Evolutionary conservation across 768 basidiomycete species (phyloP).

Genomic region (Hericium coralloides): DNA sequence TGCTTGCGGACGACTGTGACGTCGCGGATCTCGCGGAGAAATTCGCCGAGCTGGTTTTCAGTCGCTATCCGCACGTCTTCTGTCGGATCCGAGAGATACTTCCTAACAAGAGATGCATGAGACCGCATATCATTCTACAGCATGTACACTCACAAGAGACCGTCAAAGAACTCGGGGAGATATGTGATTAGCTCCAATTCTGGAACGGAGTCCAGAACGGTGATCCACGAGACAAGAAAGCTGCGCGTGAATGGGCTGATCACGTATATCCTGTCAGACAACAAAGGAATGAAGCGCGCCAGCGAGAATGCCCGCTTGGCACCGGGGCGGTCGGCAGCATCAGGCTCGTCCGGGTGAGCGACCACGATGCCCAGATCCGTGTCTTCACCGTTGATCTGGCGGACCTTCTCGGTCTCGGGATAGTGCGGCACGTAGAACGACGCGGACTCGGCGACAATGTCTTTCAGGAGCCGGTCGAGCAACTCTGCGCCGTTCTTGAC

Average conservation of each 20-base stretch:
- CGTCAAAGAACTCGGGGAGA: slow-evolving; percentile 91
- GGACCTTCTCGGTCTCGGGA: slow-evolving; percentile 65
- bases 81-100: slow-evolving; percentile 92
- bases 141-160: slow-evolving; percentile 59
- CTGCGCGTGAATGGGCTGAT: slow-evolving; percentile 92
- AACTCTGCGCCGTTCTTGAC: slow-evolving; percentile 99
- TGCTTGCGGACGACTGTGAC: slow-evolving; percentile 69
- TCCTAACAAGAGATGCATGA: slow-evolving; percentile 37
- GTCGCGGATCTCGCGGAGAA: slow-evolving; percentile 84
- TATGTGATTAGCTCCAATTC: slow-evolving; percentile 93
- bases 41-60: slow-evolving; percentile 81
- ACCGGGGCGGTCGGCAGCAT: slow-evolving; percentile 27
- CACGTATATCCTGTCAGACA: slow-evolving; percentile 90
- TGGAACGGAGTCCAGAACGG: slow-evolving; percentile 90
- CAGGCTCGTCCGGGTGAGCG: slow-evolving; percentile 46
- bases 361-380: slow-evolving; percentile 54
- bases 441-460: slow-evolving; percentile 95
- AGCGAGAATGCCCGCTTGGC: slow-evolving; percentile 84
- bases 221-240: slow-evolving; percentile 97
- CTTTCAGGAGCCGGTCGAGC: slow-evolving; percentile 92
- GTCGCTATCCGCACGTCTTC: slow-evolving; percentile 90
- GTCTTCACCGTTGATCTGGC: slow-evolving; percentile 19
- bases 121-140: slow-evolving; percentile 1
- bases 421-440: slow-evolving; percentile 89
- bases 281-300: slow-evolving; percentile 87